A percentile compares a stretch with the other conserved stretches of the same genome.
These are phyloP conservation scores for Colletotrichum orchidophilum DNA, from an alignment of 2,329 filamentous ascomycete species.

Conservation along the genomic window DNA sequence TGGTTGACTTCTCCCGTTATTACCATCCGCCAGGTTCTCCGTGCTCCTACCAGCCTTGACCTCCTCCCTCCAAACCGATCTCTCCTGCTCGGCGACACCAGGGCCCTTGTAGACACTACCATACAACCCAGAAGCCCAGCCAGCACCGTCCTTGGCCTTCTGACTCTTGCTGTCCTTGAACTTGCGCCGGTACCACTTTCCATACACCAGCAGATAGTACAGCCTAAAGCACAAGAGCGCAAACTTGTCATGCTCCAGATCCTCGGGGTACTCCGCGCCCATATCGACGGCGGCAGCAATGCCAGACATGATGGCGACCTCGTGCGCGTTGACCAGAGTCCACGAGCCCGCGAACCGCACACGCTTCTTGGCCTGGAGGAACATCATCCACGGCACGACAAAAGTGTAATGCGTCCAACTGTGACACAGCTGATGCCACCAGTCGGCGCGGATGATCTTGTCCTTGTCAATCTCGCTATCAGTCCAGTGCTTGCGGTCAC, in stretches of 20 bases:
- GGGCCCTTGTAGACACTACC: slow-evolving; percentile 69
- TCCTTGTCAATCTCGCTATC: slow-evolving; percentile 61
- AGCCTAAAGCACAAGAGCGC: slow-evolving; percentile 68
- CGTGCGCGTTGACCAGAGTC: slow-evolving; percentile 75
- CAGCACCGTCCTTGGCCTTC: slow-evolving; percentile 58
- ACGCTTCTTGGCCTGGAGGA: slow-evolving; percentile 68
- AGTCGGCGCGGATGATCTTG: slow-evolving; percentile 66
- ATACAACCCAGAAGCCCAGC: slow-evolving; percentile 67
- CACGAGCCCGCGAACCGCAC: slow-evolving; percentile 71
- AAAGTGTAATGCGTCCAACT: slow-evolving; percentile 66
- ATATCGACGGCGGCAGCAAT: slow-evolving; percentile 75
- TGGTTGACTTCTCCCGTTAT: slow-evolving; percentile 46
- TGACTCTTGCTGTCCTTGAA: slow-evolving; percentile 40
- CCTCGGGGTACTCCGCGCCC: slow-evolving; percentile 70
- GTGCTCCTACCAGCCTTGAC: slow-evolving; percentile 47
- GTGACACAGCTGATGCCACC: slow-evolving; percentile 72
- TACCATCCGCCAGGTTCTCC: slow-evolving; percentile 44
- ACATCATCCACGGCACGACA: slow-evolving; percentile 73
- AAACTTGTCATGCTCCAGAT: slow-evolving; percentile 70
- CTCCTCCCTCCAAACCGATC: slow-evolving; percentile 59
- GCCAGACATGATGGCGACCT: slow-evolving; percentile 73
- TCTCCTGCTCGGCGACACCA: slow-evolving; percentile 61
- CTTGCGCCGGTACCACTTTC: slow-evolving; percentile 65
- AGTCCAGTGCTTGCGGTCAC: slow-evolving; percentile 63
- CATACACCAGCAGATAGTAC: slow-evolving; percentile 69